Percentiles rank a stretch among this genome's conserved stretches.
phyloP scores from a whole-genome alignment of 179 eudicot species.

The Actinidia polygama region DNA sequence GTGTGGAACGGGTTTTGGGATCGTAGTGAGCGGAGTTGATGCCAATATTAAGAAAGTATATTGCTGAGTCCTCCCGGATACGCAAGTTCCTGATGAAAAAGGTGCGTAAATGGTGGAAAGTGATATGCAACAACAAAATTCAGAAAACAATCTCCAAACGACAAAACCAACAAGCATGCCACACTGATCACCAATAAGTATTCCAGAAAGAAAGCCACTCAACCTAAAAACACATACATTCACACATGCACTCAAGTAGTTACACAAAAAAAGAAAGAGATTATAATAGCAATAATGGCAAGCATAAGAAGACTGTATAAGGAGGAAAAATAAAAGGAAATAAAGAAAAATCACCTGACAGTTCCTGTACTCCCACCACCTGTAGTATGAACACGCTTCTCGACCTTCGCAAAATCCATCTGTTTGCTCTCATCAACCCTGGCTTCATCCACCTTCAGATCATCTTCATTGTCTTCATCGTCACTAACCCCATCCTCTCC shows the following conservation, averaged over 20 bases:
- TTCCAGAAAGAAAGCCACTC: too few relatives aligned
- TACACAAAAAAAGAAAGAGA: too few relatives aligned
- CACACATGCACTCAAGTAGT: neutral
- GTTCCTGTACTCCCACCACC: slow-evolving; percentile 99
- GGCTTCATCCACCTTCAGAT: slow-evolving; percentile 70
- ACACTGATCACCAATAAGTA: too few relatives aligned
- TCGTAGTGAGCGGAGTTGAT: slow-evolving; percentile 87
- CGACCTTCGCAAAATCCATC: slow-evolving; percentile 97
- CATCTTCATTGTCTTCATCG: slow-evolving; percentile 80
- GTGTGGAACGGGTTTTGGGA: slow-evolving; percentile 92
- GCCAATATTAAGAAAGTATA: slow-evolving; percentile 85
- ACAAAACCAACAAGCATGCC: neutral
- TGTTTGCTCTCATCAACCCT: slow-evolving; percentile 97
- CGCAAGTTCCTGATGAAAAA: slow-evolving; percentile 65
- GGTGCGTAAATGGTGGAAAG: neutral
- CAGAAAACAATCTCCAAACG: neutral
- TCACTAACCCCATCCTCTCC: slow-evolving; percentile 61
- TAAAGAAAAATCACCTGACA: slow-evolving; percentile 60
- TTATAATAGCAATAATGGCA: neutral
- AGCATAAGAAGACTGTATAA: neutral
- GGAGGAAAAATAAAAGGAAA: slow-evolving; percentile 1
- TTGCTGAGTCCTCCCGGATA: slow-evolving; percentile 91
- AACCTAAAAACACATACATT: neutral
- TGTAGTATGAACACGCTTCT: slow-evolving; percentile 97
- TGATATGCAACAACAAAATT: slow-evolving; percentile 3